Conservation (phyloP, 179 eudicot species). For the Drosera spatulata region DNA sequence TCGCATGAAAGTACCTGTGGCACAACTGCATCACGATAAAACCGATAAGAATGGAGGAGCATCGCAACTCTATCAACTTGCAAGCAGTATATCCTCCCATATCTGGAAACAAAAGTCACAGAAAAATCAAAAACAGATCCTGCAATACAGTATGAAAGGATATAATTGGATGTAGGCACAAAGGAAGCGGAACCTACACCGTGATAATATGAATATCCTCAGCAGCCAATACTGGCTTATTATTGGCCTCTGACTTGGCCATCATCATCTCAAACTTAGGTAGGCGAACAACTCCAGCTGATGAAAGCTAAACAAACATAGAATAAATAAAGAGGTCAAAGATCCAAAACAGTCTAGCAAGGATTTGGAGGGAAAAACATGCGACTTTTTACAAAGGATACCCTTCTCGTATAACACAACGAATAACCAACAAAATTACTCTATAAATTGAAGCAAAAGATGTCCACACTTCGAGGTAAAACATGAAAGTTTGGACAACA, state of each 20-base stretch:
- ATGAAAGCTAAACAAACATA: slow-evolving; percentile 54
- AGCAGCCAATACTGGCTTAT: slow-evolving; percentile 74
- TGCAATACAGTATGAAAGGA: background rate
- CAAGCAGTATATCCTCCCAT: slow-evolving; percentile 97
- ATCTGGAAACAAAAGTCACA: slow-evolving; percentile 29
- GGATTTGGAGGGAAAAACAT: background rate
- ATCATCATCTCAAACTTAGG: slow-evolving; percentile 94
- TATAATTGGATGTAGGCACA: background rate
- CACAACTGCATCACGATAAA: slow-evolving; percentile 95
- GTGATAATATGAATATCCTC: slow-evolving; percentile 81
- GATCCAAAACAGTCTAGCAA: background rate
- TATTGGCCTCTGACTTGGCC: slow-evolving; percentile 77
- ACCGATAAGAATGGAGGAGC: slow-evolving; percentile 82
- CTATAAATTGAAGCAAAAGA: too few relatives aligned
- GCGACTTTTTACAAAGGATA: too few relatives aligned
- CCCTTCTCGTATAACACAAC: too few relatives aligned
- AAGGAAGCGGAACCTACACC: slow-evolving; percentile 44
- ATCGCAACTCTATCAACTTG: slow-evolving; percentile 92
- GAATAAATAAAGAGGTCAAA: slow-evolving; percentile 1
- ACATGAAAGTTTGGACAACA: too few relatives aligned
- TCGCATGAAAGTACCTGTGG: slow-evolving; percentile 51
- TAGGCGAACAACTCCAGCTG: slow-evolving; percentile 75
- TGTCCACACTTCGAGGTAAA: too few relatives aligned
- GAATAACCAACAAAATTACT: too few relatives aligned
- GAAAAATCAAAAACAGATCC: background rate